Evolutionary conservation across 202 grass and related monocot genomes (phyloP), one percentile per base, ranked within the genome.

Genomic region (Alloteropsis angusta): DNA sequence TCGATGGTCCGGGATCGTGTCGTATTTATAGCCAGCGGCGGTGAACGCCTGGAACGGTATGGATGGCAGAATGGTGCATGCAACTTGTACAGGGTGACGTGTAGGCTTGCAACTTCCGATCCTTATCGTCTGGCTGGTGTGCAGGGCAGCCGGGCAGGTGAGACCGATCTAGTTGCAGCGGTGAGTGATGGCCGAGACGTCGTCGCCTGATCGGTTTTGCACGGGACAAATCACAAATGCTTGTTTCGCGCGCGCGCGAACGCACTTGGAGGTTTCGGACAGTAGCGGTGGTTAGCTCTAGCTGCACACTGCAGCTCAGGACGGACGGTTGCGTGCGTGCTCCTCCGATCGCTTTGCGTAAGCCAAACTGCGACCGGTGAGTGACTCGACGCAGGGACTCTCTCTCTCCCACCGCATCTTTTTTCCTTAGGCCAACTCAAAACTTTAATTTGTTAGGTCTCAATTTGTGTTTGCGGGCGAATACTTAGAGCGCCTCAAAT

Each of bases 221-320:
- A 5, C 37, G 4, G 6, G 65, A 90, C 42, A 84, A 78, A 73
- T 30, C n/a, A 53, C 35, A 36, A 36, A 36, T 36, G 35, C 17
- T 23, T 44, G 49, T 41, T 52, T 77, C 75, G 18, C 8, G 1
- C 74, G 10, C 8, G 26, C 32, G 12, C 34, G 0, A n/a, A n/a
- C 44, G 22, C 10, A 41, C 9, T 4, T 19, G 16, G 12, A 38
- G 5, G 18, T 11, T 65, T 83, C 83, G 85, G 80, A 84, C 21
- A 18, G 86, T 75, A 55, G 80, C 61, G 17, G 68, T 11, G 63
- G 63, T 75, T 90, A 71, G 85, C 49, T 54, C 64, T 17, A 25
- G 25, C 37, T 47, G 34, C 73, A 83, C 72, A 71, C 58, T 5
- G 18, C 55, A 62, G 38, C 21, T 50, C 12, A 2, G 7, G 0